Evolutionary conservation across 208 protist genomes (phyloP), one percentile per base, ranked within the genome.

Genomic region (Crithidia brevicula): DNA sequence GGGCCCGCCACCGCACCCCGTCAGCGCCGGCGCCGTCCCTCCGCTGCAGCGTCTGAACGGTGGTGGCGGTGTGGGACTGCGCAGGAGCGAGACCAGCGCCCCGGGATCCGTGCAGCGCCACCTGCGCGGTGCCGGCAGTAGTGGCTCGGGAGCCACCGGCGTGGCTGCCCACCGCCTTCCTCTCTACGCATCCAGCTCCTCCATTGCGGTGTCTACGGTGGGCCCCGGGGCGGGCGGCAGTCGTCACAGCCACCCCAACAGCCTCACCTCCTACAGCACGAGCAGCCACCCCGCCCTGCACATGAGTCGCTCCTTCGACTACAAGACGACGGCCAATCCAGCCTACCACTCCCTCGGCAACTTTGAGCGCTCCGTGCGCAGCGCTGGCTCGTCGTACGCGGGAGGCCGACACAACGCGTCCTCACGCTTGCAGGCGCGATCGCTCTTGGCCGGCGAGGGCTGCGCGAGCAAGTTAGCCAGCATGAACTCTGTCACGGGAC

Each of bases 271-370:
- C 38, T 66, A 72, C 54, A 60, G 50, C 42, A 33, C 49, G 31
- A 63, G 65, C 6, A 67, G 67, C 18, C 67, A 77, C 11, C 59
- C 56, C 15, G 15, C 68, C 25, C 57, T 81, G 22, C 71, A 67
- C 20, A 27, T 74, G 9, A 82, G 70, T 40, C 65, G 60, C 51
- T 80, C 79, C 23, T 68, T 69, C 34, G 69, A 81, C 45, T 66
- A 77, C 61, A 74, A 74, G 52, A 80, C 69, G 0, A 70, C 63
- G 2, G 25, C 74, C 30, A 74, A 81, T 58, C 73, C 65, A 23
- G 50, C 63, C 30, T 45, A 53, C 60, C 57, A 66, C 53, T 60
- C 59, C n/a, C 47, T 70, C 23, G 74, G 74, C 38, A 31, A 28
- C 7, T 63, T 72, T 28, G 46, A 74, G 57, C 20, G 46, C 15